These are phyloP conservation scores for Dendrobium huoshanense DNA, from an alignment of 106 monocot species.

Conservation along the genomic window DNA sequence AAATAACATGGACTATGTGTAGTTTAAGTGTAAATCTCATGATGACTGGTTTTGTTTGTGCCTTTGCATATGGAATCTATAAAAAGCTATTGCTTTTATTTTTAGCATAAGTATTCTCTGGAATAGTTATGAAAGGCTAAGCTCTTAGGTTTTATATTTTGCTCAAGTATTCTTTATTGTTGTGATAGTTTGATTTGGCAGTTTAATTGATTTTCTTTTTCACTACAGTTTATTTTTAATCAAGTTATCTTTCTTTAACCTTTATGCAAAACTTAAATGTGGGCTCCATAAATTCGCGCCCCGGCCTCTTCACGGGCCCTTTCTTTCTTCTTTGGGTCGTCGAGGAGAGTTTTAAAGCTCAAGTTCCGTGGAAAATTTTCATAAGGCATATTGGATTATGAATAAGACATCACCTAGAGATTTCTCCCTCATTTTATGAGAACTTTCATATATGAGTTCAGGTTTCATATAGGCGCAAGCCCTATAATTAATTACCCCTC, in stretches of 20 bases:
- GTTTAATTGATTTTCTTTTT: background rate
- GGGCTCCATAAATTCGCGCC: too few relatives aligned
- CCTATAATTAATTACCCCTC: too few relatives aligned
- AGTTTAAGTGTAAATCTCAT: background rate
- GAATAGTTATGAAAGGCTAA: background rate
- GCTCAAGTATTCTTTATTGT: background rate
- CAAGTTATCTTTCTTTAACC: background rate
- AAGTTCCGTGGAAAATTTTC: too few relatives aligned
- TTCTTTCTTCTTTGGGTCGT: too few relatives aligned
- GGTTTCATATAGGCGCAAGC: too few relatives aligned
- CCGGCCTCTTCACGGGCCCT: too few relatives aligned
- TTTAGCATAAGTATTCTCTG: background rate
- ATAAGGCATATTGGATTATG: too few relatives aligned
- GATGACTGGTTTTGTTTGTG: background rate
- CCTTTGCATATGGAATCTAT: background rate
- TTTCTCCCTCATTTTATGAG: too few relatives aligned
- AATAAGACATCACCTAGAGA: too few relatives aligned
- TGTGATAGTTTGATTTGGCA: background rate
- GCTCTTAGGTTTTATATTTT: background rate
- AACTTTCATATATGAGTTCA: too few relatives aligned
- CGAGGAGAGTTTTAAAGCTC: too few relatives aligned
- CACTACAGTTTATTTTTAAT: background rate
- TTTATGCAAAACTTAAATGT: background rate
- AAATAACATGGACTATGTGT: too few relatives aligned
- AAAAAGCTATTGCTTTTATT: background rate